Evolutionary conservation across 1,284 basidiomycete genomes (phyloP), one percentile per base, ranked within the genome.

Genomic region (Microbotryum lychnidis-dioicae): DNA sequence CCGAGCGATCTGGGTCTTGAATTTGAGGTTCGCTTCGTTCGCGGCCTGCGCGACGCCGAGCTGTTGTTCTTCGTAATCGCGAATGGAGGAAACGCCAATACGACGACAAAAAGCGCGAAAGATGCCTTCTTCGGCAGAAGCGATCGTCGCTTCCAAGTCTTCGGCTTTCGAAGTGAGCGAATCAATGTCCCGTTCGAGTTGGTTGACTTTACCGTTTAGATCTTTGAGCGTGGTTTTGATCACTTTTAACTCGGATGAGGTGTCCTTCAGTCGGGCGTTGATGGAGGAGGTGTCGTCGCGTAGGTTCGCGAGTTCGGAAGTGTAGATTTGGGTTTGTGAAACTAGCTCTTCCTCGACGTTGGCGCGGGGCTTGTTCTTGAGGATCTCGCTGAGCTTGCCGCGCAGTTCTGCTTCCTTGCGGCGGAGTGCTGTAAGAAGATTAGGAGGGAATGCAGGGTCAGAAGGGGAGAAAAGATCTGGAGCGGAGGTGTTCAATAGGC

Each of bases 11-110:
- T 97, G 91, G 14, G 86, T 87, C 65, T 92, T 86, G 72, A 85
- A 96, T 57, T 87, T 82, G 67, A 93, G 77, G 60, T 89, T 79
- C 3, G 89, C 89, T 69, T 89, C 89, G 71, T 83, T 88, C 75
- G 92, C 91, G 69, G 89, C 86, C 73, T 91, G 84, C 1, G 89
- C 89, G 25, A 89, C 81, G 73, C 87, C 89, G 37, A 97, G 80
- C 72, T 97, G 92, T 21, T 88, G 83, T 73, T 91, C 87, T 76
- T 98, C 94, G 74, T 97, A 99, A 66, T 96, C 91, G 50, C 94
- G 85, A 65, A 98, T 93, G 76, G 87, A 85, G 42, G 77, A 75
- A 10, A 97, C 87, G 6, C 85, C 83, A 69, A 98, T 92, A 60
- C 83, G 81, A 45, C 75, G 74, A 75, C 94, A 97, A 78, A 98